phyloP scores from a whole-genome alignment of 192 early-diverging fungal species.

The Mortierella hygrophila region DNA sequence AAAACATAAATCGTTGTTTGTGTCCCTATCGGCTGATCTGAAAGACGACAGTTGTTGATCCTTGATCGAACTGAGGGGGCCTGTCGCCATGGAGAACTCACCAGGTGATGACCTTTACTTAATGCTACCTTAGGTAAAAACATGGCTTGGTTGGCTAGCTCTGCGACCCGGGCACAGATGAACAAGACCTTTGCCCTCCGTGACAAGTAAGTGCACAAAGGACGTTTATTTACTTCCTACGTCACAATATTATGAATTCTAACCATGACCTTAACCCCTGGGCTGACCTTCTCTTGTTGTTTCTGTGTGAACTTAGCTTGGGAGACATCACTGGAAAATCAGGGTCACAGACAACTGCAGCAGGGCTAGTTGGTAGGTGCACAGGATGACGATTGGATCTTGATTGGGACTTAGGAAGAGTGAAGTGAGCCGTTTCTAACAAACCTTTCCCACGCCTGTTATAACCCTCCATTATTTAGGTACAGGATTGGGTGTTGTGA shows the following conservation, averaged over 20 bases:
- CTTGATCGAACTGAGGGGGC: background rate
- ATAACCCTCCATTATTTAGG: constrained; percentile 21
- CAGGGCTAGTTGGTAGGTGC: constrained; percentile 81
- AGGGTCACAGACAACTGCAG: constrained; percentile 86
- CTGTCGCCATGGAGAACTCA: background rate
- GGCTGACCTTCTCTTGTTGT: background rate
- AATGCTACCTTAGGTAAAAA: constrained; percentile 66
- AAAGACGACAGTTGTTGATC: background rate
- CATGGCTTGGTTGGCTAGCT: constrained; percentile 87
- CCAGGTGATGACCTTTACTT: background rate
- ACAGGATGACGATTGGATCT: background rate
- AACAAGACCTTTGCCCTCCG: constrained; percentile 78
- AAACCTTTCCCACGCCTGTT: background rate
- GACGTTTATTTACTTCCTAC: background rate
- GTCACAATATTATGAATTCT: background rate
- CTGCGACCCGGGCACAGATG: constrained; percentile 86
- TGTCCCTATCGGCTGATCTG: no score
- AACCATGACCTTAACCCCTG: background rate
- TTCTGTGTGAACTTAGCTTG: constrained; percentile 49
- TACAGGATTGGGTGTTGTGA: constrained; percentile 56
- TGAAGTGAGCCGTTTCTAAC: background rate
- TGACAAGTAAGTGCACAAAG: constrained; percentile 68
- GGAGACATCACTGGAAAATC: constrained; percentile 90
- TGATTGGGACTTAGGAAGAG: background rate
- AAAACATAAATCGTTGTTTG: background rate